Base-by-base conservation (phyloP, 805 yeast genomes). In the Ogataea nakhonphanomensis region DNA sequence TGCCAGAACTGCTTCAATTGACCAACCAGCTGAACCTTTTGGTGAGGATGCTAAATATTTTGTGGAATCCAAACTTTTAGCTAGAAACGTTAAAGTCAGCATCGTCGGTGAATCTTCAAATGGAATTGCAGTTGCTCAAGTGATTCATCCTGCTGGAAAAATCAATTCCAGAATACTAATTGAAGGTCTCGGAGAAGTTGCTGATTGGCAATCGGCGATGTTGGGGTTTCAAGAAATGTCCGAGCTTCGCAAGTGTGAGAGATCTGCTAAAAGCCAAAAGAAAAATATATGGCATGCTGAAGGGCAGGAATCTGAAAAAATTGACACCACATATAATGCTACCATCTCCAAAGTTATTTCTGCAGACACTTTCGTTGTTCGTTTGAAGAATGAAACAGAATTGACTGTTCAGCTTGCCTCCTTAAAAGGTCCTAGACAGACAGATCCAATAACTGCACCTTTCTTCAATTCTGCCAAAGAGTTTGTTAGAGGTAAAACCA, bases 91-190 rank as follows among this genome's bases (percentile, higher is more conserved):
- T 25, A 72, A 73, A 40, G 75, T 79, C 20, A 59, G 70, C 2
- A 64, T 84, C 44, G 46, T 83, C 25, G 91, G 89, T 25, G 76
- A 72, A 46, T 74, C 74, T 30, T 73, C 80, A 37, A 62, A 71
- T n/a, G 86, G 84, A 8, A 73, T 79, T 21, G 74, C 81, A 7
- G 66, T 81, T 39, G 84, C 72, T 13, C 64, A 74, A 34, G 59
- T 86, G 26, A 56, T 68, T 40, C 91, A 84, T 55, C 87, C 95
- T 24, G 83, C 84, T 4, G 95, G 95, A 12, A 79, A 80, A 46
- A 79, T 86, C 51, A 78, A 83, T 43, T 84, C 79, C 49, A 75
- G 76, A 48, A 65, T 87, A 41, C 69, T 87, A 43, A 77, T 73
- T 41, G 70, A 69, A 40, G 96, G 96, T 8, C 69, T 81, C 23